Evolutionary conservation across 176 grass and related monocot genomes (phyloP), one percentile per base, ranked within the genome.

Genomic region (Aegilops umbellulata): DNA sequence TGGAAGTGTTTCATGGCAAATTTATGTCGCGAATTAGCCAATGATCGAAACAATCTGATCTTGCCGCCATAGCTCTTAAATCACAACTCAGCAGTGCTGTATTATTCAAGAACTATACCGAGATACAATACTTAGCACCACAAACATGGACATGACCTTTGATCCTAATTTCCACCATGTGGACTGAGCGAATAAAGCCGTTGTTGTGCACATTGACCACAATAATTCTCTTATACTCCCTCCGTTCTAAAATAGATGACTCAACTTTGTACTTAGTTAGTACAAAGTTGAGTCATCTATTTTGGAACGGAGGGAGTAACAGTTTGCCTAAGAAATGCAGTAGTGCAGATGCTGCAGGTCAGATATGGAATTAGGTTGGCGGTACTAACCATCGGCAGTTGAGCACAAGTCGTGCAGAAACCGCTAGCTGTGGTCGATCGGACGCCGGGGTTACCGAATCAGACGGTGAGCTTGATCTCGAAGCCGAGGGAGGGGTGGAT

Each of bases 401-500:
- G 53, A 58, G 19, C 53, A 58, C 6, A 55, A 22, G 53, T 3
- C 2, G 19, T 22, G 53, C 6, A 58, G 7, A 58, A 58, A 19
- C 53, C 7, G 19, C 53, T 58, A 0, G 53, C 7, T 20, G 19
- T 20, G 53, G 53, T 22, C 2, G 19, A 22, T 58, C 53, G 53
- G 1, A 58, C 53, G 53, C 19, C 53, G 2, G 53, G 7, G 53
- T 58, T 3, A 20, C 53, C 53, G 0, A 2, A 73, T 85, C 63
- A 97, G 75, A 71, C 80, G 9, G 95, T 92, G 76, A 92, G 78
- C 27, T 90, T 97, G 84, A 90, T 77, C 19, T 95, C 85, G 83
- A 97, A 97, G 15, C 91, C 89, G 32, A 84, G 35, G n/a, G 73
- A 60, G 11, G 85, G 85, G 30, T 91, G 81, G 25, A 86, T 19